These are phyloP conservation scores for Aureobasidium uvarum DNA, from an alignment of 2,329 filamentous ascomycete genomes.

Conservation along the genomic window DNA sequence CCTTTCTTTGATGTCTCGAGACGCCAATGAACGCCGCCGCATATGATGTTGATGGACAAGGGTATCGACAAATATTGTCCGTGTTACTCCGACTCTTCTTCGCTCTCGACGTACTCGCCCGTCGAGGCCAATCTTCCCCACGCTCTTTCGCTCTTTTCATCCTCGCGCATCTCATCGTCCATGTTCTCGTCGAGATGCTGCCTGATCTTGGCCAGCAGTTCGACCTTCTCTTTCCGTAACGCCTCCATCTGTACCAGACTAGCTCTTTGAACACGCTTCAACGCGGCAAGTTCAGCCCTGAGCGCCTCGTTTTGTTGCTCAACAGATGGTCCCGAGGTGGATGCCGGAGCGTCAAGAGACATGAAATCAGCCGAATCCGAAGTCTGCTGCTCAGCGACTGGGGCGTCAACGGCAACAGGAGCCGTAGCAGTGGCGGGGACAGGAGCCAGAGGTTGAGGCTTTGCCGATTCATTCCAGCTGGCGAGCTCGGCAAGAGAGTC, in stretches of 20 bases:
- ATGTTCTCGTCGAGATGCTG: not conserved
- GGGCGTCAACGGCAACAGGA: conserved; percentile 29
- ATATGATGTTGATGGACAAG: not conserved
- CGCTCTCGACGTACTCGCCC: conserved; percentile 14
- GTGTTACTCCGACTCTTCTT: conserved; percentile 16
- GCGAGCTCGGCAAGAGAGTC: conserved; percentile 39
- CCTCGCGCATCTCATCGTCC: conserved; percentile 7
- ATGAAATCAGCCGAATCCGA: conserved; percentile 41
- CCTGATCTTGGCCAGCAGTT: conserved; percentile 34
- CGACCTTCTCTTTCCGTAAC: conserved; percentile 45
- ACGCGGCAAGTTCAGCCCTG: conserved; percentile 43
- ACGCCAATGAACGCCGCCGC: conserved; percentile 16
- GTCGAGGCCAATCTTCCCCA: conserved; percentile 12
- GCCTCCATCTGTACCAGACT: conserved; percentile 48
- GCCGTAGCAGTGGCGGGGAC: conserved; percentile 25
- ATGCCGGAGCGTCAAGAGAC: conserved; percentile 35
- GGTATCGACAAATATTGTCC: conserved; percentile 9
- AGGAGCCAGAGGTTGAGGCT: conserved; percentile 34
- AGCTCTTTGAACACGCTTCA: conserved; percentile 48
- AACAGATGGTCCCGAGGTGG: conserved; percentile 26
- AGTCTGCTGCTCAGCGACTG: conserved; percentile 22
- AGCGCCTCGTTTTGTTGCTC: conserved; percentile 36
- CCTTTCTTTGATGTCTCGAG: not conserved
- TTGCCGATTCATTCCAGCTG: conserved; percentile 35
- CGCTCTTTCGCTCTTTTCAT: conserved; percentile 20